Base-by-base conservation (phyloP, 1,284 basidiomycete species). In the Coniferiporia weirii region DNA sequence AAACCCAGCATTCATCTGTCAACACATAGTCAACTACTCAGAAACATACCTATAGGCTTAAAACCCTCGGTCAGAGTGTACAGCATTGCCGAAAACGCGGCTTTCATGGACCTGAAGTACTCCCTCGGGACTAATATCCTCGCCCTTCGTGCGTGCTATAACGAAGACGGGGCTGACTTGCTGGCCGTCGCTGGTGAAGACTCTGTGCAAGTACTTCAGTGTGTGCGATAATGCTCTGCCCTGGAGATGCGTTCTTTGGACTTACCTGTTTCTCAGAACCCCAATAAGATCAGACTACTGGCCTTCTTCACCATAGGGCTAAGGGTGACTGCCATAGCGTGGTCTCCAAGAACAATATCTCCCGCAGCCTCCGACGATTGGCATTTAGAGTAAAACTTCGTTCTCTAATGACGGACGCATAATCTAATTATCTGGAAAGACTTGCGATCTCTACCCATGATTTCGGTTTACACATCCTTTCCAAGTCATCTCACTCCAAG, bases 261-360 rank as follows among this genome's bases (percentile, higher is more conserved):
- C 38, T 47, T 62, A 34, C 55, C 60, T 12, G 17, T 56, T 52
- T 34, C 63, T 45, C 47, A 56, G 81, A 75, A 72, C 71, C 32
- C 66, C 75, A 56, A 73, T 74, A 1, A 72, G 73, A 13, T 79
- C 71, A 73, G 73, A 58, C 71, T 73, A 36, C 66, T 92, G 64
- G 88, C 89, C 47, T 83, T 81, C 27, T 91, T 91, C 66, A 80
- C 87, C 68, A 72, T 91, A 38, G 89, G 89, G n/a, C 75, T 79
- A 4, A 78, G 81, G 53, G 77, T 87, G 47, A 89, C 87, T 5
- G 81, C 89, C 3, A 69, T 92, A n/a, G 86, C 89, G 4, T 92
- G 88, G 85, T 91, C 89, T 3, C 76, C 87, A 44, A 75, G 76
- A 34, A 76, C 85, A 12, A 73, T 82, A 9, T 90, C 89, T 3